Conservation (phyloP, 345 rosid genomes). For the Populus tremula region DNA sequence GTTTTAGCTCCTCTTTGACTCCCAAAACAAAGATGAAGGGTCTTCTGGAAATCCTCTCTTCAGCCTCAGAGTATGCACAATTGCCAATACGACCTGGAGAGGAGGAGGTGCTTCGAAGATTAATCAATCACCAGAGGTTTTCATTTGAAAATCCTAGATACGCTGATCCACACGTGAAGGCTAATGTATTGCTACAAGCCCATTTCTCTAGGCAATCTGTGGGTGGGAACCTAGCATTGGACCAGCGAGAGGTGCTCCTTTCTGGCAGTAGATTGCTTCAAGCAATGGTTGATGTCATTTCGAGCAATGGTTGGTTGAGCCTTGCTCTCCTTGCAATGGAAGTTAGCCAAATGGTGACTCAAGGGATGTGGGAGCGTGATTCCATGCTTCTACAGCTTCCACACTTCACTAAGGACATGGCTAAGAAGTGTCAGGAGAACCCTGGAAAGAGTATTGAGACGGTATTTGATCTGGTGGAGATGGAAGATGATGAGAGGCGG, state of each 20-base stretch:
- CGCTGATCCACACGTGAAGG: conserved; percentile 83
- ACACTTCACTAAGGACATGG: conserved; percentile 79
- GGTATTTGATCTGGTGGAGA: conserved; percentile 79
- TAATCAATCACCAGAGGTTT: conserved; percentile 88
- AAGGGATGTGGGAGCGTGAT: conserved; percentile 96
- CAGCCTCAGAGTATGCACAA: conserved; percentile 82
- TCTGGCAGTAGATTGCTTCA: conserved; percentile 76
- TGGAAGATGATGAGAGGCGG: conserved; percentile 81
- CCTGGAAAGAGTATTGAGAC: conserved; percentile 75
- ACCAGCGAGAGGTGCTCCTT: conserved; percentile 79
- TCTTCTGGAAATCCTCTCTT: conserved; percentile 76
- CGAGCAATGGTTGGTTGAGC: conserved; percentile 86
- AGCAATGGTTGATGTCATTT: conserved; percentile 86
- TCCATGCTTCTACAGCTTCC: conserved; percentile 91
- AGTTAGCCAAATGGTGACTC: conserved; percentile 93
- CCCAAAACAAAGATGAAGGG: conserved; percentile 92
- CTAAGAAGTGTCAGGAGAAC: conserved; percentile 77
- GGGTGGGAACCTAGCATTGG: conserved; percentile 69
- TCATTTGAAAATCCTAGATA: conserved; percentile 73
- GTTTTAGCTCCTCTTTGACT: conserved; percentile 80
- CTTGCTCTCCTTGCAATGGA: conserved; percentile 91
- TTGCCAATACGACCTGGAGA: conserved; percentile 85
- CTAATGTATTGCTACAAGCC: conserved; percentile 86
- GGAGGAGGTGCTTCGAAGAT: conserved; percentile 70
- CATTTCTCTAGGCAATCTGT: conserved; percentile 82